A percentile compares a stretch with the other conserved stretches of the same genome.
Evolutionary conservation across 805 yeast species (phyloP).

Genomic region (Metschnikowia cerradonensis): DNA sequence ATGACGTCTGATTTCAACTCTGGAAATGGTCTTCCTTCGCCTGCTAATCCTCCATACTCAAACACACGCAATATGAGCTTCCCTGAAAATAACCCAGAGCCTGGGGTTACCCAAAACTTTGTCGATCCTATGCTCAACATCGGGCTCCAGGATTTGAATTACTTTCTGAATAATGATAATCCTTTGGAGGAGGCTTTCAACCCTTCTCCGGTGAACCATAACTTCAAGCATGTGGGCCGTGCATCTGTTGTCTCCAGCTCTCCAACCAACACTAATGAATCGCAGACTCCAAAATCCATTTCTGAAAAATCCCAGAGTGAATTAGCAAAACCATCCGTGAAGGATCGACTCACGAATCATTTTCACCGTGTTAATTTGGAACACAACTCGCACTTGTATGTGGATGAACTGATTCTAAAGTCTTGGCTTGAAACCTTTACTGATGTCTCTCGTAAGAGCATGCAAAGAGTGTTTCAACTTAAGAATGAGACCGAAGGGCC

Average conservation of each 20-base stretch:
- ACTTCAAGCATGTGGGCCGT: neutral
- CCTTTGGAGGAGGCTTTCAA: constrained; percentile 37
- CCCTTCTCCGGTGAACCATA: constrained; percentile 3
- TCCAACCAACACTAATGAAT: constrained; percentile 30
- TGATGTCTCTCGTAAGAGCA: constrained; percentile 19
- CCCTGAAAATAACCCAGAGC: neutral
- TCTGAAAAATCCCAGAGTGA: constrained; percentile 11
- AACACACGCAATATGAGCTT: neutral
- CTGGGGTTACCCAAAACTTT: neutral
- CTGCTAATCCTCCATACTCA: neutral
- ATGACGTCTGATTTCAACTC: neutral
- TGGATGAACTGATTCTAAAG: constrained; percentile 36
- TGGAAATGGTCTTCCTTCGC: neutral
- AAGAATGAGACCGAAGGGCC: constrained; percentile 12
- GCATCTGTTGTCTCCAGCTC: constrained; percentile 28
- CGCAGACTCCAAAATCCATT: constrained; percentile 16
- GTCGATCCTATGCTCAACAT: constrained; percentile 15
- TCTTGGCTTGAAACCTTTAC: constrained; percentile 30
- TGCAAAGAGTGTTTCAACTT: constrained; percentile 27
- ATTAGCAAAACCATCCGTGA: constrained; percentile 5
- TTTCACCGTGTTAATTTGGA: constrained; percentile 21
- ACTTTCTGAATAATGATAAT: constrained; percentile 34
- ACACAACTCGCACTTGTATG: constrained; percentile 32
- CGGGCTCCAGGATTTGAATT: constrained; percentile 35
- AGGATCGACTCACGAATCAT: constrained; percentile 16